These are phyloP conservation scores for Fusarium transvaalense DNA, from an alignment of 2,329 filamentous ascomycete genomes.

Conservation along the genomic window DNA sequence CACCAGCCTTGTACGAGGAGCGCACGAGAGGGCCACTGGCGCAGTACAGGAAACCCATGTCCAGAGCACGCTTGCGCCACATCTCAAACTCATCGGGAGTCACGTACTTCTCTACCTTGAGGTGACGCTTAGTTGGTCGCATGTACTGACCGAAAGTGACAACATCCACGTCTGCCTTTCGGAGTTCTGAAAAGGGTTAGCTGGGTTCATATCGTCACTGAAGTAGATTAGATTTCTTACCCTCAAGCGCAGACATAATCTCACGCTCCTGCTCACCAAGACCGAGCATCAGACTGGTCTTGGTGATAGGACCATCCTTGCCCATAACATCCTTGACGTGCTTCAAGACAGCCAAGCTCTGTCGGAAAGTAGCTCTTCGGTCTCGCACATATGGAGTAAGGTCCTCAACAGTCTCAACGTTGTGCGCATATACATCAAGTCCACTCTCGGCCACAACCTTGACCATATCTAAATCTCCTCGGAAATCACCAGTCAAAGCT, in stretches of 20 bases:
- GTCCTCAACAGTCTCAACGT: conserved; percentile 93
- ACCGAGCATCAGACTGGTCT: conserved; percentile 97
- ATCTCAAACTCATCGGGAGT: conserved; percentile 91
- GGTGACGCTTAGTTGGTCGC: conserved; percentile 97
- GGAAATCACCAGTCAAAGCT: conserved; percentile 88
- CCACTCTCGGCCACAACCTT: conserved; percentile 85
- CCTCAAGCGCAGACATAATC: conserved; percentile 80
- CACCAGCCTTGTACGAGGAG: conserved; percentile 97
- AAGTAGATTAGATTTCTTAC: conserved; percentile 56
- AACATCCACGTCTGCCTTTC: conserved; percentile 86
- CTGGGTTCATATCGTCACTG: not conserved
- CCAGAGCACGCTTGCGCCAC: conserved; percentile 89
- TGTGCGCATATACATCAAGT: conserved; percentile 96
- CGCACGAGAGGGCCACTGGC: conserved; percentile 93
- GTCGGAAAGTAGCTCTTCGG: conserved; percentile 87
- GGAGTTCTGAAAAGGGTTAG: conserved; percentile 69
- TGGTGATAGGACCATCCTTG: conserved; percentile 85
- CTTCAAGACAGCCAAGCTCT: conserved; percentile 83
- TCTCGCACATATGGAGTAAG: conserved; percentile 92
- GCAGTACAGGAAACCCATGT: conserved; percentile 97
- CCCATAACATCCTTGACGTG: conserved; percentile 82
- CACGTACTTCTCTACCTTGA: conserved; percentile 96
- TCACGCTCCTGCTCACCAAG: conserved; percentile 92
- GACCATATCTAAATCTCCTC: conserved; percentile 88
- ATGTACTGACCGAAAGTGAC: conserved; percentile 99